These are phyloP conservation scores for Sparassis latifolia DNA, from an alignment of 1,284 basidiomycete species.

Conservation along the genomic window DNA sequence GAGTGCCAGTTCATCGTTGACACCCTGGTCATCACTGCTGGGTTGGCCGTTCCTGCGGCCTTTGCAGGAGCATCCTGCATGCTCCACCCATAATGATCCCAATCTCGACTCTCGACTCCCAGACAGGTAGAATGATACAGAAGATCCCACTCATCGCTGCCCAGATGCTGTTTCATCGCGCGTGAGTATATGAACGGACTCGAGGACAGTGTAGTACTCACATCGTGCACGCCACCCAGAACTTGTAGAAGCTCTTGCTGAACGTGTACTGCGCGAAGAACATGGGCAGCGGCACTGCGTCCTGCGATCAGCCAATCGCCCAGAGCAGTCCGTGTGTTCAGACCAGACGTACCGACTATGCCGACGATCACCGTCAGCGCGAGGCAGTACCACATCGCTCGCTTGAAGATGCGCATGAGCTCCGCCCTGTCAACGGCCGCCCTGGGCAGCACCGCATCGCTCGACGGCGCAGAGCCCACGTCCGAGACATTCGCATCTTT, in stretches of 20 bases:
- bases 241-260: conserved; percentile 41
- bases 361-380: conserved; percentile 33
- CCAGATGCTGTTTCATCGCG: conserved; percentile 32
- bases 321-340: not conserved
- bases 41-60: not conserved
- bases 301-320: not conserved
- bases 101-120: conserved; percentile 41
- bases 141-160: conserved; percentile 38
- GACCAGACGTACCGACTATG: conserved; percentile 28
- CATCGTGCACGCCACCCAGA: conserved; percentile 46
- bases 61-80: not conserved
- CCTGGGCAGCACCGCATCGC: not conserved
- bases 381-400: conserved; percentile 35
- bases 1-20: too few species aligned
- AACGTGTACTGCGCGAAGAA: conserved; percentile 48
- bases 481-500: conserved; percentile 3
- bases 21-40: too few species aligned
- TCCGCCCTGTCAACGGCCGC: conserved; percentile 12
- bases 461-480: conserved; percentile 1
- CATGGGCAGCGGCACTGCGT: conserved; percentile 42
- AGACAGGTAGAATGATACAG: conserved; percentile 41
- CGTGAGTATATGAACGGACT: not conserved
- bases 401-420: conserved; percentile 32
- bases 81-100: conserved; percentile 22
- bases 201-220: conserved; percentile 16